A percentile compares a stretch with the other conserved stretches of the same genome.
phyloP scores from a whole-genome alignment of 768 basidiomycete species.

The Lentinula detonsa region DNA sequence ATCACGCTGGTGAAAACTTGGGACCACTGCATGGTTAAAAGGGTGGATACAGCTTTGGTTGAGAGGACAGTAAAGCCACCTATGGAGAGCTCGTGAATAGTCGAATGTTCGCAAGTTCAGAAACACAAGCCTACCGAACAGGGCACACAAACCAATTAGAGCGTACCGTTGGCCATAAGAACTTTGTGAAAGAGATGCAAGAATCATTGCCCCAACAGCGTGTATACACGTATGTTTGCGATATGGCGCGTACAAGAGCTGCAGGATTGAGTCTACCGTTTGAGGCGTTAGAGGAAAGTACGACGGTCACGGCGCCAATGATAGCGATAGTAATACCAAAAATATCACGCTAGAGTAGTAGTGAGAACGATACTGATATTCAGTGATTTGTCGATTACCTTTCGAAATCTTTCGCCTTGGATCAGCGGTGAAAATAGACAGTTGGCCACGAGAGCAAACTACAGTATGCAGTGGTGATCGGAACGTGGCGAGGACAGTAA shows the following conservation, averaged over 20 bases:
- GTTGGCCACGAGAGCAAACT: conserved; percentile 94
- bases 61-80: conserved; percentile 87
- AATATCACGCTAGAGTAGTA: conserved; percentile 55
- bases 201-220: conserved; percentile 44
- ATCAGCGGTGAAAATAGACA: conserved; percentile 90
- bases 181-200: conserved; percentile 64
- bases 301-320: conserved; percentile 90
- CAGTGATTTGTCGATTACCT: conserved; percentile 30
- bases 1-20: conserved; percentile 76
- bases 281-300: conserved; percentile 72
- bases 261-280: conserved; percentile 61
- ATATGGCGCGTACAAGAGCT: conserved; percentile 62
- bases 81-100: conserved; percentile 18
- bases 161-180: conserved; percentile 60
- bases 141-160: conserved; percentile 77
- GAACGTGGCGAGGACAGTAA: conserved; percentile 4
- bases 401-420: conserved; percentile 77
- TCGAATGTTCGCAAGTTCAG: not conserved
- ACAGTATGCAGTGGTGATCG: conserved; percentile 1
- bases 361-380: conserved; percentile 4
- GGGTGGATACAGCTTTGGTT: conserved; percentile 87
- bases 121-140: conserved; percentile 52
- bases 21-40: conserved; percentile 75
- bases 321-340: conserved; percentile 77
- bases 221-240: conserved; percentile 63